A percentile compares a stretch with the other conserved stretches of the same genome.
Conservation (phyloP, 768 basidiomycete genomes). For the Sistotremastrum suecicum region DNA sequence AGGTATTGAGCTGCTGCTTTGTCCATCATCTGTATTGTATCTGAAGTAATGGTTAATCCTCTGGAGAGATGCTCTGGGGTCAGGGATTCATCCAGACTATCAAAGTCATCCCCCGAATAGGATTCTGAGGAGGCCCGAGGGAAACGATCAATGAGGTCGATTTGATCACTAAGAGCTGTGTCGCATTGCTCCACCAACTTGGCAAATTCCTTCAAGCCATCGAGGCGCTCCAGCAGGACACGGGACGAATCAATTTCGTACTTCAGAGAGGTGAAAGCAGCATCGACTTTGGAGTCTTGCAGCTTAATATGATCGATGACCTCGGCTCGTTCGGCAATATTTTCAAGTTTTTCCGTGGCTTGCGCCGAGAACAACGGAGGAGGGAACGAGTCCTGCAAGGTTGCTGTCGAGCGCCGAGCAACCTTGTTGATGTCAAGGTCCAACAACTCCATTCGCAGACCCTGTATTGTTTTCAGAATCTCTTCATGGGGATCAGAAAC, state of each 20-base stretch:
- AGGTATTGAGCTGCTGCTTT: conserved; percentile 26
- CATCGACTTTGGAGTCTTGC: conserved; percentile 27
- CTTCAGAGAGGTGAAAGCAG: conserved; percentile 49
- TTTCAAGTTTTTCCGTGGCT: too few relatives aligned
- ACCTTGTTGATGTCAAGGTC: conserved; percentile 45
- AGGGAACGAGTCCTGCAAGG: conserved; percentile 19
- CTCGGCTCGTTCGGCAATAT: too few relatives aligned
- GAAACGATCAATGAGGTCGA: conserved; percentile 79
- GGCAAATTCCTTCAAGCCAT: conserved; percentile 40
- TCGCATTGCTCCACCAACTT: conserved; percentile 45
- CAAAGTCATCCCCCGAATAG: too few relatives aligned
- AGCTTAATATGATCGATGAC: conserved; percentile 27
- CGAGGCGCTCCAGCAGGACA: conserved; percentile 34
- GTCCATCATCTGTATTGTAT: conserved; percentile 33
- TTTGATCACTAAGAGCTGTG: conserved; percentile 63
- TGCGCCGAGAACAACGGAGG: conserved; percentile 25
- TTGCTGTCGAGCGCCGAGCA: conserved; percentile 24
- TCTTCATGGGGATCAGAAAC: too few relatives aligned
- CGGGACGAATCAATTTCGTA: conserved; percentile 41
- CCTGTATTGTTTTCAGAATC: conserved; percentile 25
- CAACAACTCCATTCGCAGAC: conserved; percentile 44
- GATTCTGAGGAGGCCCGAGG: conserved; percentile 34
- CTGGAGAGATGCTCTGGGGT: conserved; percentile 53
- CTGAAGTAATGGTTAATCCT: conserved; percentile 50
- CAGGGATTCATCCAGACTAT: too few relatives aligned